Percentiles rank a stretch among this genome's conserved stretches.
Evolutionary conservation across 2,329 filamentous ascomycete genomes (phyloP).

Genomic region (Colletotrichum neosansevieriae): DNA sequence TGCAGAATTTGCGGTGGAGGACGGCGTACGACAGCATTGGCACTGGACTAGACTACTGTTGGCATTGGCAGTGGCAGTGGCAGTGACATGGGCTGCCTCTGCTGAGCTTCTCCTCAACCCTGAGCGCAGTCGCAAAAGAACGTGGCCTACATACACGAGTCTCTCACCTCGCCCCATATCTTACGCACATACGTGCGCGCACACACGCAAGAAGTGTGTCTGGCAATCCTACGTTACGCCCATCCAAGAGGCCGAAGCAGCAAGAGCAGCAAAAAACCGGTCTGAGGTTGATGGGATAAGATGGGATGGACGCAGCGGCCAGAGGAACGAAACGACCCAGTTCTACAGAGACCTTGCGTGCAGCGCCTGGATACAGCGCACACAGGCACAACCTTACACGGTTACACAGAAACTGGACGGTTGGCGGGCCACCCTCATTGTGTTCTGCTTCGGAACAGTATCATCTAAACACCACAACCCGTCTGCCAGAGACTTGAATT

Average conservation of each 20-base stretch:
- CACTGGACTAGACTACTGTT: slow-evolving; percentile 3
- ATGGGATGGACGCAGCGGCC: slow-evolving; percentile 30
- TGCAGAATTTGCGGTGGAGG: slow-evolving; percentile 16
- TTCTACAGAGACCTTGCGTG: slow-evolving; percentile 10
- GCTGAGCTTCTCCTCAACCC: slow-evolving; percentile 3
- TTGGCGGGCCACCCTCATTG: slow-evolving; percentile 30
- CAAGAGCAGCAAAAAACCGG: slow-evolving; percentile 23
- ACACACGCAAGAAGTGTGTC: slow-evolving; percentile 18
- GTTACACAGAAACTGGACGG: slow-evolving; percentile 16
- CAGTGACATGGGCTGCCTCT: slow-evolving; percentile 37
- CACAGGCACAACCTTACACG: slow-evolving; percentile 37
- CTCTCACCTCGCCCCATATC: not conserved
- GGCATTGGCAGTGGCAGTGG: slow-evolving; percentile 19
- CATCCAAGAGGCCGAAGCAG: slow-evolving; percentile 33
- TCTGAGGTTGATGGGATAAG: slow-evolving; percentile 27
- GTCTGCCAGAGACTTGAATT: not conserved
- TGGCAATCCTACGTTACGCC: slow-evolving; percentile 32
- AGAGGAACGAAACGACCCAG: not conserved
- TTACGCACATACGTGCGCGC: not conserved
- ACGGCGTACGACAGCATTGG: slow-evolving; percentile 13
- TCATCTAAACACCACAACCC: slow-evolving; percentile 19
- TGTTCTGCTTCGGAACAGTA: slow-evolving; percentile 26
- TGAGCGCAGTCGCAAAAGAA: slow-evolving; percentile 20
- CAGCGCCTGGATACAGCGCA: slow-evolving; percentile 15
- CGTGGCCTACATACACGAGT: slow-evolving; percentile 29